phyloP scores from a whole-genome alignment of 1,284 basidiomycete genomes.

The Rhodotorula mucilaginosa region DNA sequence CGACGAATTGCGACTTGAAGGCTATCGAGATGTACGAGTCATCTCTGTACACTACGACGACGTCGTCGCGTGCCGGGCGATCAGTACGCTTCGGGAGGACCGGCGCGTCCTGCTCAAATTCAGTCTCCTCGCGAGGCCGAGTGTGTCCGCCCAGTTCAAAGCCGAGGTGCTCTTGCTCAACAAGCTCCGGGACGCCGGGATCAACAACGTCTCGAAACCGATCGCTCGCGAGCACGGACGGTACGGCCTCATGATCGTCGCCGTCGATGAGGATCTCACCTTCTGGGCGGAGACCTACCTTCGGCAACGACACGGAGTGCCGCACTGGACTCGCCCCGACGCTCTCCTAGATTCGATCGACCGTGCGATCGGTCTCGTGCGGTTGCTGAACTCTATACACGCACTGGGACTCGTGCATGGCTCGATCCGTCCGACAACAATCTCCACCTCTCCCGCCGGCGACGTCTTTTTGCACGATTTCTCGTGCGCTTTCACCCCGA shows the following conservation, averaged over 20 bases:
- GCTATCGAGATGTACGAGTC: constrained; percentile 28
- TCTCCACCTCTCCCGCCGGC: constrained; percentile 20
- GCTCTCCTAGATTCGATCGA: constrained; percentile 21
- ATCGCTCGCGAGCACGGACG: constrained; percentile 27
- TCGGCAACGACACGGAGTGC: not conserved
- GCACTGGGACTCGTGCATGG: constrained; percentile 30
- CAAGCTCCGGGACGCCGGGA: constrained; percentile 18
- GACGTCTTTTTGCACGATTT: constrained; percentile 39
- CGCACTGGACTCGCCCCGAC: constrained; percentile 20
- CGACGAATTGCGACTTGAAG: constrained; percentile 25
- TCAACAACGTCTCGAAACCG: constrained; percentile 24
- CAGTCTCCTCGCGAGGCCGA: constrained; percentile 20
- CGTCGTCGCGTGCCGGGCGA: constrained; percentile 33
- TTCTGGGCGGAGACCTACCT: constrained; percentile 25
- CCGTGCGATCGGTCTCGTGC: constrained; percentile 27
- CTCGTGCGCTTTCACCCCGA: constrained; percentile 26
- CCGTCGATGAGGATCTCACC: constrained; percentile 16
- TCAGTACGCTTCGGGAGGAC: constrained; percentile 23
- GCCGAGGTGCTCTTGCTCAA: constrained; percentile 23
- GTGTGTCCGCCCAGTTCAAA: constrained; percentile 30
- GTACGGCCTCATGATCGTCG: constrained; percentile 32
- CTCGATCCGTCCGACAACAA: constrained; percentile 33
- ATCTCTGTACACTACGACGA: constrained; percentile 36
- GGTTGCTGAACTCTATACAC: constrained; percentile 29
- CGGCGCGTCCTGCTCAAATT: constrained; percentile 30